Evolutionary conservation across 2,329 filamentous ascomycete genomes (phyloP).

Genomic region (Ophiostoma triangulosporum): DNA sequence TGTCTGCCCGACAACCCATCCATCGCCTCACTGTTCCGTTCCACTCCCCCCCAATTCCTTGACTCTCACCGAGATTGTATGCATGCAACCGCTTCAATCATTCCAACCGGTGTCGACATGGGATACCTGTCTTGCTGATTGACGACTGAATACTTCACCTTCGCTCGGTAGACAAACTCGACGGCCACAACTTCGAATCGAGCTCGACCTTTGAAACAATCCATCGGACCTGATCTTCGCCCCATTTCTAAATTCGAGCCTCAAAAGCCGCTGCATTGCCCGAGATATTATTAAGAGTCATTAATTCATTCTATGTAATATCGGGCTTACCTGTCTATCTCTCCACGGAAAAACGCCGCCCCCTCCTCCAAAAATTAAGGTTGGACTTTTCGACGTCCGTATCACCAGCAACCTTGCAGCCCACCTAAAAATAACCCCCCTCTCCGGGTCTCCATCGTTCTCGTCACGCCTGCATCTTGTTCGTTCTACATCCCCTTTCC

Average conservation of each 20-base stretch:
- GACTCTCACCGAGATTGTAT: not conserved
- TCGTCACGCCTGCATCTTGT: slow-evolving; percentile 2
- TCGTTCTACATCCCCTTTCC: not conserved
- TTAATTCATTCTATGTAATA: too few species aligned
- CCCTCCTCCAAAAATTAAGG: slow-evolving; percentile 7
- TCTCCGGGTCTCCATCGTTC: slow-evolving; percentile 1
- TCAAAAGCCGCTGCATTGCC: not conserved
- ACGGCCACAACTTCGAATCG: not conserved
- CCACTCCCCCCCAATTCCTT: not conserved
- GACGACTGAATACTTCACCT: not conserved
- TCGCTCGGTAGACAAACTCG: not conserved
- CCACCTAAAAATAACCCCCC: slow-evolving; percentile 7
- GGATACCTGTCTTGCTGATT: not conserved
- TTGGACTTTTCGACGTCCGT: slow-evolving; percentile 7
- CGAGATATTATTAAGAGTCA: not conserved
- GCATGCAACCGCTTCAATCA: slow-evolving; percentile 5
- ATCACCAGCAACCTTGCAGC: slow-evolving; percentile 9
- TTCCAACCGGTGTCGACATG: slow-evolving; percentile 3
- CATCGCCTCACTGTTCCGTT: not conserved
- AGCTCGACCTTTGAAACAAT: not conserved
- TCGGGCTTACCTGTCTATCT: not conserved
- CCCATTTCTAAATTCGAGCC: not conserved
- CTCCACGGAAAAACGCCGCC: not conserved
- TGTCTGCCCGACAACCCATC: not conserved
- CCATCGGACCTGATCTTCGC: not conserved